phyloP scores from a whole-genome alignment of 2,329 filamentous ascomycete genomes.

The Pezicula rhizophila region DNA sequence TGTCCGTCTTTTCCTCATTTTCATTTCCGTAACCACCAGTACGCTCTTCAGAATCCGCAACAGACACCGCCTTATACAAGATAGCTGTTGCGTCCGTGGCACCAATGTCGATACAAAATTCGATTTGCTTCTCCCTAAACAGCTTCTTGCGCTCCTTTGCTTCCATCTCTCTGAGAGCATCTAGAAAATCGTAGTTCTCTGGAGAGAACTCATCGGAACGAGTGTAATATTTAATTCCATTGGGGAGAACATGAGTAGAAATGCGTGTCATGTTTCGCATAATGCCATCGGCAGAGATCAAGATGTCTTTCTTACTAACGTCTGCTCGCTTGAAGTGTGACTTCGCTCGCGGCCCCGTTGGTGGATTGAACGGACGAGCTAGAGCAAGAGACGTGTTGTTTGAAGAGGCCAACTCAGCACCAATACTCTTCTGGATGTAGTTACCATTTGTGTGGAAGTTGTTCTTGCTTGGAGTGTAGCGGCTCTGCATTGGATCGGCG shows the following conservation, averaged over 20 bases:
- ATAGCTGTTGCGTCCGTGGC: neutral
- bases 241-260: neutral
- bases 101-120: constrained; percentile 1
- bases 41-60: constrained; percentile 22
- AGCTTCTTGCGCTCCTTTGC: neutral
- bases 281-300: neutral
- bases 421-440: neutral
- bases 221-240: neutral
- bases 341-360: constrained; percentile 2
- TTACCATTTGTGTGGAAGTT: no score
- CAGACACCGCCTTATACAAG: neutral
- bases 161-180: neutral
- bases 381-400: neutral
- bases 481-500: no score
- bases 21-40: constrained; percentile 12
- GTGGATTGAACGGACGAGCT: neutral
- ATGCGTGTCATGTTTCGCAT: neutral
- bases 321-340: neutral
- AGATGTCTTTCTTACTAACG: constrained; percentile 1
- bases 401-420: neutral
- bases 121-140: neutral
- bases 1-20: neutral
- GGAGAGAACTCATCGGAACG: neutral
- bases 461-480: no score
- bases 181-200: constrained; percentile 1